A percentile compares a stretch with the other conserved stretches of the same genome.
Conservation (phyloP, 2,329 filamentous ascomycete genomes). For the Diaporthe sp. region DNA sequence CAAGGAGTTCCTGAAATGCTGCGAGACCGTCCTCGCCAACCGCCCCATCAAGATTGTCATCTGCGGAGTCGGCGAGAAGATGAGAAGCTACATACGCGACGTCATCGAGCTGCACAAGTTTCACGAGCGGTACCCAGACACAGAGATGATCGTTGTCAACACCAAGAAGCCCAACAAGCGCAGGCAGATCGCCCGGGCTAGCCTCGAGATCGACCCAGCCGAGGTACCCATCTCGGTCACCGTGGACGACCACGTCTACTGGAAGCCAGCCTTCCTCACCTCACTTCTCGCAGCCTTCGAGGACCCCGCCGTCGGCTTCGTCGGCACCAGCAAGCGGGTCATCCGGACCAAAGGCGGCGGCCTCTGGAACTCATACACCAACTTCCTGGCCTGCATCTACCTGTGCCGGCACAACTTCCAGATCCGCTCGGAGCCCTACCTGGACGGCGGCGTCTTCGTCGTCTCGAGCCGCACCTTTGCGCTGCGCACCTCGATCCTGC, state of each 20-base stretch:
- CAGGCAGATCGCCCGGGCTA: constrained; percentile 58
- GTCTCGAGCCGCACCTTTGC: constrained; percentile 69
- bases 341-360: constrained; percentile 52
- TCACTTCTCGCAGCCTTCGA: constrained; percentile 60
- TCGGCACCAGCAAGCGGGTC: constrained; percentile 70
- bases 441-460: constrained; percentile 72
- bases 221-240: constrained; percentile 60
- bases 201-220: constrained; percentile 48
- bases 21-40: constrained; percentile 57
- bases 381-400: constrained; percentile 71
- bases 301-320: constrained; percentile 63
- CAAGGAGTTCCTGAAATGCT: constrained; percentile 57
- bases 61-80: constrained; percentile 57
- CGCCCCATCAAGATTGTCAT: constrained; percentile 57
- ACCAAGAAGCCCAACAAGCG: constrained; percentile 62
- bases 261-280: constrained; percentile 58
- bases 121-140: constrained; percentile 39
- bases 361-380: constrained; percentile 56
- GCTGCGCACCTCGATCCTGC: constrained; percentile 65
- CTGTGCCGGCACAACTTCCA: constrained; percentile 75
- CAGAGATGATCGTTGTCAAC: constrained; percentile 50
- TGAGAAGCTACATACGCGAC: constrained; percentile 44
- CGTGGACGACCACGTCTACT: constrained; percentile 68
- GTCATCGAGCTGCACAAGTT: constrained; percentile 39
- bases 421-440: constrained; percentile 65